Evolutionary conservation across 192 early-diverging fungal genomes (phyloP).

Genomic region (Physocladia obscura): DNA sequence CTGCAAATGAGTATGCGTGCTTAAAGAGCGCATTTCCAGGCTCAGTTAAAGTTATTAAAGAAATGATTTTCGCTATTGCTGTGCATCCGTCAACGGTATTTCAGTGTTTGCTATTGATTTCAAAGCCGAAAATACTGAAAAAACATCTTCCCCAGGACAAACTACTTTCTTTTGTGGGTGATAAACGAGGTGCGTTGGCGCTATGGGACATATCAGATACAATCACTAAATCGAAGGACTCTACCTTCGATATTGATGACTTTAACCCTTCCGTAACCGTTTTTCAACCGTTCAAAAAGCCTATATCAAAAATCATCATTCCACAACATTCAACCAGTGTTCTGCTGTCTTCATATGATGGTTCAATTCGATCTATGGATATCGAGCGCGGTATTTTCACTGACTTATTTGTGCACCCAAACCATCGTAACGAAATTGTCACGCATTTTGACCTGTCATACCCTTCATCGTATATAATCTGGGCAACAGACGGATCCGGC

Average conservation of each 20-base stretch:
- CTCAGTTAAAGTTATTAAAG: slow-evolving; percentile 26
- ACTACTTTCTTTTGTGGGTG: slow-evolving; percentile 62
- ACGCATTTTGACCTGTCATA: slow-evolving; percentile 44
- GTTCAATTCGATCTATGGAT: slow-evolving; percentile 59
- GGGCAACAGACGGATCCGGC: slow-evolving; percentile 58
- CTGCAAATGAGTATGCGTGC: neutral
- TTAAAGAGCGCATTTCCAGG: slow-evolving; percentile 17
- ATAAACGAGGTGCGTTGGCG: slow-evolving; percentile 5
- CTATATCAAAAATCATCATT: slow-evolving; percentile 53
- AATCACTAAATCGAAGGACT: slow-evolving; percentile 12
- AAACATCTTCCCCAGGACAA: neutral
- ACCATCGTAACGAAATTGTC: slow-evolving; percentile 35
- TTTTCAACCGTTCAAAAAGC: slow-evolving; percentile 53
- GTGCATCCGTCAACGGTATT: slow-evolving; percentile 62
- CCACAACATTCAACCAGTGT: slow-evolving; percentile 45
- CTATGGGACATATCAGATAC: slow-evolving; percentile 32
- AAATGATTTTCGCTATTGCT: slow-evolving; percentile 42
- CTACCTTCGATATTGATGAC: slow-evolving; percentile 28
- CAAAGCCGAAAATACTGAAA: slow-evolving; percentile 43
- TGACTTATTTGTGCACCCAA: slow-evolving; percentile 52
- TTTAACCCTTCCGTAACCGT: slow-evolving; percentile 50
- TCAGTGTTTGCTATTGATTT: slow-evolving; percentile 49
- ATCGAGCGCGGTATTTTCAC: slow-evolving; percentile 50
- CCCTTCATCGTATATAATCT: slow-evolving; percentile 37
- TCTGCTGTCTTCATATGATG: slow-evolving; percentile 60